phyloP scores from a whole-genome alignment of 2,329 filamentous ascomycete species.

The Apiospora arundinis region DNA sequence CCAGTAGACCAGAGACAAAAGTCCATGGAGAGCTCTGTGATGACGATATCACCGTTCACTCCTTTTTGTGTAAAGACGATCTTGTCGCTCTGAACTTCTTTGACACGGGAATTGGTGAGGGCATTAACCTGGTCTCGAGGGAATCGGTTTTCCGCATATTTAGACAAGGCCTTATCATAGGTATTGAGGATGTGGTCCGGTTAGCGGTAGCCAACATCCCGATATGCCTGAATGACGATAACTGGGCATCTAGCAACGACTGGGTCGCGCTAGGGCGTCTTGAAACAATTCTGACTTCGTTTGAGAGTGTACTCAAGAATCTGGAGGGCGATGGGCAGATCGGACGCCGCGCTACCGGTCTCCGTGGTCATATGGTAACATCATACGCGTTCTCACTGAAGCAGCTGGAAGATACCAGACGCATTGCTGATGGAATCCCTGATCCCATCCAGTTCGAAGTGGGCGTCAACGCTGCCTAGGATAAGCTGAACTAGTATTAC shows the following conservation, averaged over 20 bases:
- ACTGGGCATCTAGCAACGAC: not conserved
- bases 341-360: not conserved
- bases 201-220: no score
- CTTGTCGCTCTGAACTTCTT: constrained; percentile 82
- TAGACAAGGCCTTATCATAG: constrained; percentile 92
- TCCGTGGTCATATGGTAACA: not conserved
- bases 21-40: constrained; percentile 92
- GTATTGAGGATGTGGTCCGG: constrained; percentile 89
- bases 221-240: not conserved
- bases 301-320: not conserved
- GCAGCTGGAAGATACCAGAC: not conserved
- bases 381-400: not conserved
- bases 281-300: not conserved
- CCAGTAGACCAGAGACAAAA: constrained; percentile 99
- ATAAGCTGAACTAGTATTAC: not conserved
- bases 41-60: constrained; percentile 74
- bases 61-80: constrained; percentile 88
- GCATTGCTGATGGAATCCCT: not conserved
- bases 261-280: not conserved
- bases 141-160: constrained; percentile 90
- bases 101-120: constrained; percentile 90
- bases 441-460: not conserved
- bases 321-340: not conserved
- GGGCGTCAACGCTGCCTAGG: not conserved
- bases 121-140: constrained; percentile 92